Base-by-base conservation (phyloP, 371 early-diverging fungal species). In the Sanchytrium tribonematis region DNA sequence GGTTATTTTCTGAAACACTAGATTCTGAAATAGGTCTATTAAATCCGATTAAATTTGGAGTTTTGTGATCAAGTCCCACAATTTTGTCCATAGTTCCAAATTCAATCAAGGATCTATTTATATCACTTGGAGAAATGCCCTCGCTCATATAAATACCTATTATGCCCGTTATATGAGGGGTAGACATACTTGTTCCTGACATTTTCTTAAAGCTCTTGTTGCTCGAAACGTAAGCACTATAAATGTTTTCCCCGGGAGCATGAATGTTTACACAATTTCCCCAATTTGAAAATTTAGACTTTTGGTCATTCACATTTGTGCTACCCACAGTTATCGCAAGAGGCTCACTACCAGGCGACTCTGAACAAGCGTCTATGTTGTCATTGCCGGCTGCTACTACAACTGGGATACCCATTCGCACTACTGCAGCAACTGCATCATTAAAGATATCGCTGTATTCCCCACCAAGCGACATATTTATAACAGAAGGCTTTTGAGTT, bases 391-490 rank as follows among this genome's bases (percentile, higher is more conserved):
- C 78, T 29, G 79, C 79, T 5, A 71, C 74, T 0, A 72, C 69
- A 66, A 79, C 73, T 32, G 69, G 72, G 27, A 79, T 72, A 0
- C 75, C 74, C 29, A 72, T 66, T 17, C 32, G 68, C 28, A n/a
- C 30, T 0, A 72, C 29, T 2, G 74, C 73, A 66, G 74, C 69
- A 28, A 75, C 70, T 22, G 75, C 73, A 69, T 68, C 71, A 68
- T 76, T 75, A 1, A 79, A 67, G 17, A 72, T 73, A 1, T 22
- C 28, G 68, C 71, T 76, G 28, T 17, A 2, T 1, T 65, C 66
- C 0, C 79, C 79, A 29, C 76, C 76, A 22, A 79, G 68, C 68
- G 77, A 77, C 75, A 79, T 75, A 68, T 77, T 79, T 16, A 79
- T 73, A n/a, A 79, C 71, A 28, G 76, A 48, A 5, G 69, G 69